Conservation (phyloP, 1,284 basidiomycete species). For the Trichosporon asahii region DNA sequence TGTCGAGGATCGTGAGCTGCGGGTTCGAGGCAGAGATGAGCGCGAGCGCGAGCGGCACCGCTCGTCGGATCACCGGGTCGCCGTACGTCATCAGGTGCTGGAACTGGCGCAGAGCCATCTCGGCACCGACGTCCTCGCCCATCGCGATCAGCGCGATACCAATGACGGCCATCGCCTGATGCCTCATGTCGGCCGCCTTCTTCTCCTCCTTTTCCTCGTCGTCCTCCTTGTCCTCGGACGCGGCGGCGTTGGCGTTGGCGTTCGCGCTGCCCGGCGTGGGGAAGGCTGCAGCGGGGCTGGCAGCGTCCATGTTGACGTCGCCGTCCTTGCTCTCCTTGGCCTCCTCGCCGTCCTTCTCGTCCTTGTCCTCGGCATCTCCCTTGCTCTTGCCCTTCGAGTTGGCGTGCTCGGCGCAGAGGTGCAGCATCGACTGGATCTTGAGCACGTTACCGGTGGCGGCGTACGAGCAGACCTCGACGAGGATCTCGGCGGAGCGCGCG, state of each 20-base stretch:
- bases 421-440: conserved; percentile 88
- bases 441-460: conserved; percentile 95
- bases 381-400: conserved; percentile 43
- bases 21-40: conserved; percentile 95
- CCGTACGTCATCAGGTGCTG: conserved; percentile 99
- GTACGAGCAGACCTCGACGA: conserved; percentile 92
- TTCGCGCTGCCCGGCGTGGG: conserved; percentile 18
- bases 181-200: conserved; percentile 64
- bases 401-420: conserved; percentile 88
- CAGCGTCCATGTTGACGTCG: conserved; percentile 35
- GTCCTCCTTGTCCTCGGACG: conserved; percentile 41
- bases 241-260: conserved; percentile 19
- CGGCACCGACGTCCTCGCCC: conserved; percentile 97
- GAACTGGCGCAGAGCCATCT: conserved; percentile 93
- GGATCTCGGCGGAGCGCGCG: conserved; percentile 82
- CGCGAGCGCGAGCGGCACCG: conserved; percentile 93
- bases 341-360: conserved; percentile 29
- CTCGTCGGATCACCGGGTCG: conserved; percentile 85
- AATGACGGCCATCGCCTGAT: conserved; percentile 90
- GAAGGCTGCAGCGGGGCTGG: conserved; percentile 7
- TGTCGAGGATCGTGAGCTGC: conserved; percentile 91
- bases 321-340: conserved; percentile 17
- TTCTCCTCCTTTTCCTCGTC: conserved; percentile 41
- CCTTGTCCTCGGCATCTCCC: conserved; percentile 34
- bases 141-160: conserved; percentile 94